These are phyloP conservation scores for Pinus taeda DNA, from an alignment of 75 land plant genomes.

Conservation along the genomic window DNA sequence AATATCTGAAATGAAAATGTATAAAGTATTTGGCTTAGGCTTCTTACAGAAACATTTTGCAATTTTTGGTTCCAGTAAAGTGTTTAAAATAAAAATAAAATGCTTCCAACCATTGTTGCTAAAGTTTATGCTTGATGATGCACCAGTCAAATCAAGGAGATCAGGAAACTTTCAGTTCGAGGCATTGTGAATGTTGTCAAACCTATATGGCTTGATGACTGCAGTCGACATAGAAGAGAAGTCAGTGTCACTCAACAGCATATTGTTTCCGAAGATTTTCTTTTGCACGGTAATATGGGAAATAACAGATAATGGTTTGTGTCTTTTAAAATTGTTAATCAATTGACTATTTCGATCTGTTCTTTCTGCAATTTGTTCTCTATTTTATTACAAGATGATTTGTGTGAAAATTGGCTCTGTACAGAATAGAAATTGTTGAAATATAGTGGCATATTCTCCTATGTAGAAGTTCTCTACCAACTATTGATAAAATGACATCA, in stretches of 20 bases:
- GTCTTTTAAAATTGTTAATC: conserved; percentile 4
- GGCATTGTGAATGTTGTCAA: conserved; percentile 71
- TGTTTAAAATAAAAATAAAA: neutral
- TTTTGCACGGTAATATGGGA: conserved; percentile 37
- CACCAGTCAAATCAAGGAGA: conserved; percentile 65
- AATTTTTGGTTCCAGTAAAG: neutral
- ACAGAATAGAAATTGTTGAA: neutral
- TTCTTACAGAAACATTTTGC: no score
- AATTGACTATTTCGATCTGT: neutral
- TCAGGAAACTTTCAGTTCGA: conserved; percentile 56
- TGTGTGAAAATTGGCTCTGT: neutral
- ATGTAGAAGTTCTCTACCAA: neutral
- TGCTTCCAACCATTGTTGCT: neutral
- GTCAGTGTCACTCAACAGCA: conserved; percentile 51
- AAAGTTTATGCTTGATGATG: conserved; percentile 2
- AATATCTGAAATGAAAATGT: neutral
- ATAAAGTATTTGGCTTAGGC: no score
- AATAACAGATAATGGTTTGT: no score
- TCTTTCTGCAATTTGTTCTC: conserved; percentile 2
- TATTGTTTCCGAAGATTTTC: conserved; percentile 39
- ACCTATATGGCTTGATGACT: conserved; percentile 86
- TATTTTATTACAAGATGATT: neutral
- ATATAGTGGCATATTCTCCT: neutral
- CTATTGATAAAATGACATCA: neutral
- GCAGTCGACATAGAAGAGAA: conserved; percentile 57